A percentile compares a stretch with the other conserved stretches of the same genome.
Evolutionary conservation across 2,329 filamentous ascomycete genomes (phyloP).

Genomic region (Hypoxylon sp.): DNA sequence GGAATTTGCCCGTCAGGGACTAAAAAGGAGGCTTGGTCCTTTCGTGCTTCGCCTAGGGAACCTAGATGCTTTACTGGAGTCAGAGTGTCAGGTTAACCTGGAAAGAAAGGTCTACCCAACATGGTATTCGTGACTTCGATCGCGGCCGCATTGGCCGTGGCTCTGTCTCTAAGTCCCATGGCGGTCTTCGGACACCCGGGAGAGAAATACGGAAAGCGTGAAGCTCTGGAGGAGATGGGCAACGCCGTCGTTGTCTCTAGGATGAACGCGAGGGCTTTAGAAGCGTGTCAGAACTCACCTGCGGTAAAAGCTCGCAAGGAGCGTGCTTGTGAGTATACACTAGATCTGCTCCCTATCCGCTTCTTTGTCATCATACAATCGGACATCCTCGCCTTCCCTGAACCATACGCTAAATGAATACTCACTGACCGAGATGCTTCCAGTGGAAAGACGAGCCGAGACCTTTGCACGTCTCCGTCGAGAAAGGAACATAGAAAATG

Average conservation of each 20-base stretch:
- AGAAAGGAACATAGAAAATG: constrained; percentile 48
- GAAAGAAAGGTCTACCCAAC: constrained; percentile 11
- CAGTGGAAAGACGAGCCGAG: constrained; percentile 54
- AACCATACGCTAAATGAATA: background rate
- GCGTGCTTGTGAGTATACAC: constrained; percentile 47
- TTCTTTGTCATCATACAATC: background rate
- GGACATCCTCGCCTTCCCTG: background rate
- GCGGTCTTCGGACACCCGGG: constrained; percentile 48
- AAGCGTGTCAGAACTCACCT: constrained; percentile 55
- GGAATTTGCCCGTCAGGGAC: constrained; percentile 2
- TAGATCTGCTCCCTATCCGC: background rate
- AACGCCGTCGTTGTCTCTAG: constrained; percentile 49
- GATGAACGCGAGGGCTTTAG: constrained; percentile 52
- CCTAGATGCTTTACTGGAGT: constrained; percentile 9
- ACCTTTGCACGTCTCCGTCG: constrained; percentile 55
- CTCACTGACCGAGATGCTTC: constrained; percentile 6
- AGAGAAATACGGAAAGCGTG: constrained; percentile 47
- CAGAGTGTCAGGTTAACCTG: constrained; percentile 4
- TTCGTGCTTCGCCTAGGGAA: background rate
- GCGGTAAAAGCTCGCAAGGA: constrained; percentile 56
- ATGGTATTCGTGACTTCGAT: constrained; percentile 45
- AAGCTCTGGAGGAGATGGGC: constrained; percentile 45
- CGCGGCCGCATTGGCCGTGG: constrained; percentile 40
- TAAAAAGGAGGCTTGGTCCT: constrained; percentile 35
- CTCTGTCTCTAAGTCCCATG: constrained; percentile 41